Evolutionary conservation across 768 basidiomycete species (phyloP), one percentile per base, ranked within the genome.

Genomic region (Boletus rubroflammeus): DNA sequence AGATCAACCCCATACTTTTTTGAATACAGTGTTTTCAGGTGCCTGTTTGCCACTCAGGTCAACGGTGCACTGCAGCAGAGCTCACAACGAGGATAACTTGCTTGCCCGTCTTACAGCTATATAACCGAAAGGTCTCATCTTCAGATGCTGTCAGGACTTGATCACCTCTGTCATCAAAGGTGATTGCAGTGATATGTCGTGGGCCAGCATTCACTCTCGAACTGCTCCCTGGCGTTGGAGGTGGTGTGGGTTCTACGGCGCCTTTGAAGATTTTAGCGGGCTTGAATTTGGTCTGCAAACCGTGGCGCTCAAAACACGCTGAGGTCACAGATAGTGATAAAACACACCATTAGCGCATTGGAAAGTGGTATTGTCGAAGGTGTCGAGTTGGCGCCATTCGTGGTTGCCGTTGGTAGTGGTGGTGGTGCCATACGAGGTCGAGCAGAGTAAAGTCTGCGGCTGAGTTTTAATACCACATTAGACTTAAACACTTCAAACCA

Each of bases 1-100:
- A 95, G 80, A 71, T 96, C 92, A 42, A 94, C 88, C 1, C 97
- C 97, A 70, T 98, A 99, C 70, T 99, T 99, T 73, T 95, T 94
- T 0, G 95, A 98, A 62, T 87, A 83, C 3, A 94, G 72, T 1
- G 85, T 86, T 71, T 91, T 94, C 32, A 81, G 63, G 48, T 80
- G 79, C 77, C 95, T 90, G 62, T 54, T 57, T 52, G 10, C 40
- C 54, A 40, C 51, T n/a, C 49, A 58, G 64, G 62, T 72, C 69
- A 71, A 66, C 59, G 57, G 56, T 59, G 60, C 49, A 57, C 57
- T 56, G 50, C 50, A 48, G 47, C 31, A 39, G 51, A 52, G 48
- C 35, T 21, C 50, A 52, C 44, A 47, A 65, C 61, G 54, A 61
- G 59, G 58, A 62, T 56, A 65, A 89, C 96, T 88, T 80, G 86